Base-by-base conservation (phyloP, 2,329 filamentous ascomycete genomes). In the Alternaria rosae region DNA sequence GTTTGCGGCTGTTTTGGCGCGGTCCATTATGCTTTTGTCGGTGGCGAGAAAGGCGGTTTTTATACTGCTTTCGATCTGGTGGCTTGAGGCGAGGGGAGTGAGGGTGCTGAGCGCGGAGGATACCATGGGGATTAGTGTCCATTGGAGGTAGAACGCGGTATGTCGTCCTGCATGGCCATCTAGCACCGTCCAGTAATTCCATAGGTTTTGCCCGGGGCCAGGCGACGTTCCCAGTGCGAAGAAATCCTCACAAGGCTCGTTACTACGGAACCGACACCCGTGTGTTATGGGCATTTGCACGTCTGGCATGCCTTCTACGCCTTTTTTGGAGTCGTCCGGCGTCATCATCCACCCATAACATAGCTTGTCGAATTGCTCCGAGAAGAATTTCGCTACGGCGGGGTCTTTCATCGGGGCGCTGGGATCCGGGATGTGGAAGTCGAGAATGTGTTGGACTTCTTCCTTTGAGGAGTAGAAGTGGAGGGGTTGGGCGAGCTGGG, bases 11-110 rank as follows among this genome's bases (percentile, higher is more conserved):
- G 74, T 66, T 11, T 75, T 70, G 6, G 81, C 82, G 1, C 61
- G 64, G 21, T 65, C 60, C 72, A 83, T 85, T 42, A 90, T 84
- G 64, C 85, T 84, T 52, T 87, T 82, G 70, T 90, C 88, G 0
- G 87, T 82, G 45, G 83, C 81, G 2, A 83, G 78, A 69, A 90
- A 91, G 23, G 84, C 82, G 54, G 84, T 82, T 76, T 85, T 86
- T 79, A 90, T 88, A 4, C 85, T 85, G 12, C 73, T 75, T 28
- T 85, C 84, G 23, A 89, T 81, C 3, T 82, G 80, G 11, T 84
- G 79, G 56, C 83, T 81, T 20, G 85, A 79, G 10, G 67, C 72
- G 17, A 55, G 13, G 15, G 62, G n/a, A 0, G 73, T 63, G 1
- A 84, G 67, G 2, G 61, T 61, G 11, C 69, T 60, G 2, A 85